A percentile compares a stretch with the other conserved stretches of the same genome.
These are phyloP conservation scores for Ulota crispa DNA, from an alignment of 225 moss, liverwort and hornwort species.

Conservation along the genomic window DNA sequence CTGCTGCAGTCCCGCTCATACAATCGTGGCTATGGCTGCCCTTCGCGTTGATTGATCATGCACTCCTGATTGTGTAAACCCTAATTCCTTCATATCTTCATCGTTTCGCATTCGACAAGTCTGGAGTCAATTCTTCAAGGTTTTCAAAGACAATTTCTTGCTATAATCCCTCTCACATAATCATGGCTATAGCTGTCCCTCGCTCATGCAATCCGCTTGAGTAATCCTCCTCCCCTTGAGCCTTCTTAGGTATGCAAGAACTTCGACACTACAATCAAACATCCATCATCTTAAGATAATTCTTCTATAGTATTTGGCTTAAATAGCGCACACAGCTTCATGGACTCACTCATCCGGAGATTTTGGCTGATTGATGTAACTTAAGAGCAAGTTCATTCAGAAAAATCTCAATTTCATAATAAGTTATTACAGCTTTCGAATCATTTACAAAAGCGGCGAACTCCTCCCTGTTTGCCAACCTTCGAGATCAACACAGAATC, in stretches of 20 bases:
- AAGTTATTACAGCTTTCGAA: not conserved
- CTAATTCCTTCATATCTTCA: conserved; percentile 1
- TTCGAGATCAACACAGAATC: not conserved
- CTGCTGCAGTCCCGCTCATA: conserved; percentile 10
- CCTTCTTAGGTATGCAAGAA: not conserved
- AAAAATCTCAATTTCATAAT: not conserved
- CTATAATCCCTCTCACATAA: conserved; percentile 6
- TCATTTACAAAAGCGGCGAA: not conserved
- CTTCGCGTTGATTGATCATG: not conserved
- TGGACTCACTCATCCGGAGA: not conserved
- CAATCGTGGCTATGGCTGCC: conserved; percentile 2
- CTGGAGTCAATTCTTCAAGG: conserved; percentile 43
- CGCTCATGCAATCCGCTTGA: not conserved
- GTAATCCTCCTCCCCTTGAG: conserved; percentile 3
- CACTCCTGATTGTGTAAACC: conserved; percentile 13
- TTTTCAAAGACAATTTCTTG: conserved; percentile 45
- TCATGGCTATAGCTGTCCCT: not conserved
- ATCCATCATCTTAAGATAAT: not conserved
- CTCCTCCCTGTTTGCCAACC: not conserved
- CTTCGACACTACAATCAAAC: not conserved
- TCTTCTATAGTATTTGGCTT: not conserved
- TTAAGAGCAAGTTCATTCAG: not conserved
- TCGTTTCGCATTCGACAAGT: not conserved
- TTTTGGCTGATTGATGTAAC: not conserved
- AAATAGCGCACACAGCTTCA: not conserved